Evolutionary conservation across 1,284 basidiomycete genomes (phyloP), one percentile per base, ranked within the genome.

Genomic region (Boletus smithii): DNA sequence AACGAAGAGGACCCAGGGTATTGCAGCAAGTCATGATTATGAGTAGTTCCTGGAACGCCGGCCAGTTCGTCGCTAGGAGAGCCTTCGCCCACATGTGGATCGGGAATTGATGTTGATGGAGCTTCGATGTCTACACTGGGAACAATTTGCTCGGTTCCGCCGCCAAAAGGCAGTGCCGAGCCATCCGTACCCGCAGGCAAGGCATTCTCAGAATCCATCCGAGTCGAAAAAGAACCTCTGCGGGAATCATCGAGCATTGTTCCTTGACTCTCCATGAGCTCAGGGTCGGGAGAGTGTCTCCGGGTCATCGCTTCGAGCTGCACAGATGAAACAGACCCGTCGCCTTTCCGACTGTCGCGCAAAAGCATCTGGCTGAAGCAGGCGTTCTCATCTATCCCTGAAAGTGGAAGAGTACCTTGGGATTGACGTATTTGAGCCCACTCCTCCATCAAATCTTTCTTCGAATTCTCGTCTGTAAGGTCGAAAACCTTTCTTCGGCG

Each of bases 381-480:
- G 20, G 35, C 16, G 9, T 46, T 49, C 23, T 26, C 42, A 44
- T 47, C 33, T 37, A 30, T 46, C 8, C 48, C 56, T 3, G 49
- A 47, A 39, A 53, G 42, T 16, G 50, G 40, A 32, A 62, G 46
- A 14, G 47, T 7, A 34, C 62, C 60, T 40, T 62, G 64, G 3
- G 48, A 67, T 53, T 49, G 59, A 35, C 61, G 66, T 41, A 65
- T 41, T 20, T 44, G 59, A 23, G 61, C 61, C 61, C 61, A 68
- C 36, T 67, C 56, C 23, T 65, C 56, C 36, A 63, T 63, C 20
- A 66, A 27, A 30, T 51, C 41, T 17, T 13, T 53, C 41, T 51
- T 67, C n/a, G 44, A 31, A 18, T 44, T 48, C 34, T 62, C 58
- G 26, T 68, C 53, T 20, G 39, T 40, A 44, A 64, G 46, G 35